phyloP scores from a whole-genome alignment of 768 basidiomycete genomes.

The Termitomyces sp. region DNA sequence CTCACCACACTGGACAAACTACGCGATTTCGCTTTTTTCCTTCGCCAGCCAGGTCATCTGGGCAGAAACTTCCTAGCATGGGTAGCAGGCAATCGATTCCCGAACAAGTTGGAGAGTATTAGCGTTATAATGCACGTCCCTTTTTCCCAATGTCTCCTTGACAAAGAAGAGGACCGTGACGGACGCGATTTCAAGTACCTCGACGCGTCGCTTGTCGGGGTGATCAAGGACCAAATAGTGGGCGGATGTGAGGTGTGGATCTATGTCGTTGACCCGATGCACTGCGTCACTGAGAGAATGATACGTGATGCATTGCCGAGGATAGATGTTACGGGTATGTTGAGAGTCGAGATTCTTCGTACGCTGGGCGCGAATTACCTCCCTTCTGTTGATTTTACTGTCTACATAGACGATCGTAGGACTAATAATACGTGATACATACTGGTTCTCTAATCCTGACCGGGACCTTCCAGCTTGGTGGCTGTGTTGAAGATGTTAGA shows the following conservation, averaged over 20 bases:
- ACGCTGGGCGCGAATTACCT: background rate
- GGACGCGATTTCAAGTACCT: background rate
- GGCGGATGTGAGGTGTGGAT: background rate
- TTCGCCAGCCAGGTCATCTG: background rate
- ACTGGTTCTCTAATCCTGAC: no score
- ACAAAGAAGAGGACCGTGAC: no score
- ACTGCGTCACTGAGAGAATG: background rate
- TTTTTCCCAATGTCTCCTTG: background rate
- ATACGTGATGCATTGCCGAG: background rate
- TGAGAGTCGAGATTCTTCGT: background rate
- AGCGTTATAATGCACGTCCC: background rate
- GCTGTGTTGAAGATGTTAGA: no score
- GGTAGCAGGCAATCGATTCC: background rate
- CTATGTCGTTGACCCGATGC: background rate
- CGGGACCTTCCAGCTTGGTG: no score
- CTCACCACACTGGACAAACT: background rate
- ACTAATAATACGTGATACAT: background rate
- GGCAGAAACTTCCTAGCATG: background rate
- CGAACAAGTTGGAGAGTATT: background rate
- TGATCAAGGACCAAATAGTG: background rate
- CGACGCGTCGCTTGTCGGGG: background rate
- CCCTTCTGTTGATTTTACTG: constrained; percentile 1
- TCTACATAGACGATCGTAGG: background rate
- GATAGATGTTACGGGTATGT: background rate
- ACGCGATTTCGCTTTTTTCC: background rate